Base-by-base conservation (phyloP, 2,329 filamentous ascomycete species). In the Aspergillus sp. region DNA sequence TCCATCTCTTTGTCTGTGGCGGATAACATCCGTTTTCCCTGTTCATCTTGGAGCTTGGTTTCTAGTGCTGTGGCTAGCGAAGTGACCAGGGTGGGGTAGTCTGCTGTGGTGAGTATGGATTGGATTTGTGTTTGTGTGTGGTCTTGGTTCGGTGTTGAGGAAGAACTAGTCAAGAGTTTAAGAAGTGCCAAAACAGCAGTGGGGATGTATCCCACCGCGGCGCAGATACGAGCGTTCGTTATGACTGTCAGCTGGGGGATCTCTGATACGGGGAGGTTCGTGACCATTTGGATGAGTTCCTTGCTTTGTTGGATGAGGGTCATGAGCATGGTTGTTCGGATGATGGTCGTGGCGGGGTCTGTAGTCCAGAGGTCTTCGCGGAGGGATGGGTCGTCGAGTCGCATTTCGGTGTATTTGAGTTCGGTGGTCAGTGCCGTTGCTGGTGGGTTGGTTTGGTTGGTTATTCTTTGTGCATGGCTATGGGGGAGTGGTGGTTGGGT, bases 281-380 rank as follows among this genome's bases (percentile, higher is more conserved):
- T 58, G 51, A 63, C 57, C 6, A 41, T 58, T 10, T 51, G 55
- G 13, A 68, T 62, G 25, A 68, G 57, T 38, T 67, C 66, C 56
- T 63, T 66, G 59, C 63, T 58, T 48, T 53, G 59, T 25, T 64
- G 58, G 53, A 68, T 63, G 4, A 65, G 54, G 25, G 19, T 43
- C 57, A 67, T 64, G n/a, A 68, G 45, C 66, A 68, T 68, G n/a
- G 41, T 58, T 48, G 39, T 61, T n/a, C 66, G 56, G 58, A 61
- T 41, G 54, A 60, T 41, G 51, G 66, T 21, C 49, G 48, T 62
- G 43, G 45, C 39, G 47, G 64, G 61, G 8, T 67, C 64, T 59
- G 39, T 23, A 32, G 39, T 63, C 66, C 66, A 68, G 10, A 68
- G 54, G 41, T 67, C 60, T n/a, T 66, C 65, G 2, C 59, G 66